Conservation (phyloP, 2,329 filamentous ascomycete species). For the Colletotrichum echinochloae region DNA sequence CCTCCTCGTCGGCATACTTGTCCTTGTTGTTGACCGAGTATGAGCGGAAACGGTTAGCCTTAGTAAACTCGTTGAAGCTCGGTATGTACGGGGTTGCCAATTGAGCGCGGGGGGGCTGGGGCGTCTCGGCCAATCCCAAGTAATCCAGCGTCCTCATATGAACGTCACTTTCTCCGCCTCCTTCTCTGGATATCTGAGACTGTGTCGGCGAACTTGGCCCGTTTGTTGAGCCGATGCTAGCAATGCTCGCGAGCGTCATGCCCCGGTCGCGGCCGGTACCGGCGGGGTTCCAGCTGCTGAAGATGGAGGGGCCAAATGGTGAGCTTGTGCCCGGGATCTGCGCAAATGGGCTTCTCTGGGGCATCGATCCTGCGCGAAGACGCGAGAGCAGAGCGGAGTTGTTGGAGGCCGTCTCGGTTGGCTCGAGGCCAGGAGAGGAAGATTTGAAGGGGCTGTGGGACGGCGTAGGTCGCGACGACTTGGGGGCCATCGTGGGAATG, state of each 20-base stretch:
- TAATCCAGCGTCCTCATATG: constrained; percentile 93
- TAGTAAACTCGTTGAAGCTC: constrained; percentile 80
- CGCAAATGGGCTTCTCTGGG: constrained; percentile 80
- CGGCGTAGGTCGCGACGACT: constrained; percentile 86
- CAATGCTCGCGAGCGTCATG: constrained; percentile 83
- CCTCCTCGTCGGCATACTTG: constrained; percentile 91
- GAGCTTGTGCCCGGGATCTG: constrained; percentile 64
- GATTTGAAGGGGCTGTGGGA: constrained; percentile 90
- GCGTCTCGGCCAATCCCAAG: constrained; percentile 92
- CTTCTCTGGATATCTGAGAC: constrained; percentile 87
- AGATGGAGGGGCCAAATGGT: constrained; percentile 90
- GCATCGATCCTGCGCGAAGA: constrained; percentile 92
- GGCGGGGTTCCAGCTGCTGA: constrained; percentile 80
- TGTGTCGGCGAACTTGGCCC: constrained; percentile 88
- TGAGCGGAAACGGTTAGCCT: constrained; percentile 89
- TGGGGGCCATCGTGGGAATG: constrained; percentile 72
- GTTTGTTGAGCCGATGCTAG: constrained; percentile 87
- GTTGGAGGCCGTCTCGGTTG: constrained; percentile 59
- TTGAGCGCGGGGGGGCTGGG: constrained; percentile 81
- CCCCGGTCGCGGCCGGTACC: constrained; percentile 80
- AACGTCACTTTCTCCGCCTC: constrained; percentile 86
- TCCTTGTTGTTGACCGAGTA: constrained; percentile 99
- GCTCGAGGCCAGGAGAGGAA: constrained; percentile 66
- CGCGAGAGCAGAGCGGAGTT: constrained; percentile 84
- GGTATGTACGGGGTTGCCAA: constrained; percentile 78